phyloP scores from a whole-genome alignment of 148 eudicot genomes.

The Silene latifolia region DNA sequence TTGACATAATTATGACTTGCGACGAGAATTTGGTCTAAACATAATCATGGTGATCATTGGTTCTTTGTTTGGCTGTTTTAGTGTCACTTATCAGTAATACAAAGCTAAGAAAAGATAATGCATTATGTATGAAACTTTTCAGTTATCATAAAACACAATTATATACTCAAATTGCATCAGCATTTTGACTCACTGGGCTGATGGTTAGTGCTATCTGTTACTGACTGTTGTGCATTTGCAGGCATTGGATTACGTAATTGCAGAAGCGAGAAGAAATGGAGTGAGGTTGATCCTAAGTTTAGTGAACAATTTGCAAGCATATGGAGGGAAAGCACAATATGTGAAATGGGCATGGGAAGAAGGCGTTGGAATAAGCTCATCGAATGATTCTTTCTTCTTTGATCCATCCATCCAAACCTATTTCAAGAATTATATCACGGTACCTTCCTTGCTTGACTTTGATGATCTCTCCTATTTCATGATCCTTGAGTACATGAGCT shows the following conservation, averaged over 20 bases:
- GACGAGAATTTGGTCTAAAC: not conserved
- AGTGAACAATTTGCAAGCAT: constrained; percentile 83
- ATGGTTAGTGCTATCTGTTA: not conserved
- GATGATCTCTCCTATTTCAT: not conserved
- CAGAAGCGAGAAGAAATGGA: constrained; percentile 67
- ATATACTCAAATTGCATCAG: not conserved
- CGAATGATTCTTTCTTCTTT: constrained; percentile 93
- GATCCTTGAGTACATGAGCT: not conserved
- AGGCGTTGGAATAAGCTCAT: constrained; percentile 82
- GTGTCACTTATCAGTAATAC: not conserved
- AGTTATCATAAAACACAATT: constrained; percentile 4
- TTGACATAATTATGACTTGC: constrained; percentile 9
- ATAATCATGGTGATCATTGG: constrained; percentile 5
- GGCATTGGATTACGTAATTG: constrained; percentile 93
- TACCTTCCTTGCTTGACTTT: constrained; percentile 20
- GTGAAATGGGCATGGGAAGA: constrained; percentile 99
- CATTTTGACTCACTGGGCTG: not conserved
- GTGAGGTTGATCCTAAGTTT: constrained; percentile 69
- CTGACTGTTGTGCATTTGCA: constrained; percentile 31
- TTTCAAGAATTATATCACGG: constrained; percentile 90
- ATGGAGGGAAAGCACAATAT: constrained; percentile 94
- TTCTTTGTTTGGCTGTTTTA: not conserved
- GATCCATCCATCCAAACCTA: constrained; percentile 88
- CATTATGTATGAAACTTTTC: not conserved
- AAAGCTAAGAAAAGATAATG: not conserved